Percentiles rank a stretch among this genome's conserved stretches.
phyloP scores from a whole-genome alignment of 2,329 filamentous ascomycete genomes.

The Paraconiothyrium brasiliense region DNA sequence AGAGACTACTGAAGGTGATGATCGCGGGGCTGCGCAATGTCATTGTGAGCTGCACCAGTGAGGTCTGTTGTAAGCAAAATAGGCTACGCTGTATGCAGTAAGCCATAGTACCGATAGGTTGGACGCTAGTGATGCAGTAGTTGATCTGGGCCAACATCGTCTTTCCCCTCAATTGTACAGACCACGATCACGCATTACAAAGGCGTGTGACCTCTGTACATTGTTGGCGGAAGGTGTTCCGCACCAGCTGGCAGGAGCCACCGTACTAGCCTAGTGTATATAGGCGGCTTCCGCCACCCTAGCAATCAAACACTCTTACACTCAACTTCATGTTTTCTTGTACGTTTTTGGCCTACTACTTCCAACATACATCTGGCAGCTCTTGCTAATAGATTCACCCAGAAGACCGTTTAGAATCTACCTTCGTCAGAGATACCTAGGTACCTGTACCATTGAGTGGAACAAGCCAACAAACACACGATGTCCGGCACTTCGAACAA shows the following conservation, averaged over 20 bases:
- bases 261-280: too few species aligned
- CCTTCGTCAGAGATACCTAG: not conserved
- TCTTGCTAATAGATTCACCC: not conserved
- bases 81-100: not conserved
- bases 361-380: too few species aligned
- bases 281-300: too few species aligned
- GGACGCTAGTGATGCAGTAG: not conserved
- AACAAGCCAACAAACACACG: not conserved
- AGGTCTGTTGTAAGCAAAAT: not conserved
- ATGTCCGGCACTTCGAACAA: conserved; percentile 24
- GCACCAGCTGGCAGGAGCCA: too few species aligned
- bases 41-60: too few species aligned
- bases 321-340: too few species aligned
- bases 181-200: not conserved
- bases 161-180: not conserved
- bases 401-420: not conserved
- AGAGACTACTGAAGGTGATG: not conserved
- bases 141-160: not conserved
- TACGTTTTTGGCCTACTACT: too few species aligned
- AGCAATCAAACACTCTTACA: too few species aligned
- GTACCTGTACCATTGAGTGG: too few species aligned
- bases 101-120: not conserved
- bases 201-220: not conserved
- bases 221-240: too few species aligned
- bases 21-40: not conserved